phyloP scores from a whole-genome alignment of 78 protist genomes.

The Monocercomonoides exilis region DNA sequence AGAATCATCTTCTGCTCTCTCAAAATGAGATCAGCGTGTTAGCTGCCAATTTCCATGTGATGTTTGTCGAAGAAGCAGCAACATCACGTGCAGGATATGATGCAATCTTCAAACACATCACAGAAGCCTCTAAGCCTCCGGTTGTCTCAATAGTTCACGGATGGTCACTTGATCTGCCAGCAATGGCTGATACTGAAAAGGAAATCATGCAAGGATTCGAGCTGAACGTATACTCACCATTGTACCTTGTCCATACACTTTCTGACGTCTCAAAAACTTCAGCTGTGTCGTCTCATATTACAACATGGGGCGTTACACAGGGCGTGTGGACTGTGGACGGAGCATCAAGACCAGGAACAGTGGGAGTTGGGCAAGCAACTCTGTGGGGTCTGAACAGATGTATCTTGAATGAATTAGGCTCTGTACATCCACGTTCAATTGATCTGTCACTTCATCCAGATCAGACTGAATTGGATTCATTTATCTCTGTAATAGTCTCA shows the following conservation, averaged over 20 bases:
- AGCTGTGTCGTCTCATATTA: neutral
- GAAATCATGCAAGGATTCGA: neutral
- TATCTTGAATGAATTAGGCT: neutral
- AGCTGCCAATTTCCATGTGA: neutral
- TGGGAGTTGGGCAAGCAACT: neutral
- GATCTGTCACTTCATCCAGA: neutral
- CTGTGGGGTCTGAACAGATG: slow-evolving; percentile 7
- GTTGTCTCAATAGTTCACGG: neutral
- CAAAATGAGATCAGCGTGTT: neutral
- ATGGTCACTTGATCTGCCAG: neutral
- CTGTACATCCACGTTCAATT: neutral
- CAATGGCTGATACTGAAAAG: neutral
- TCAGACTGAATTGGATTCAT: neutral
- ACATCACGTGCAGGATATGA: neutral
- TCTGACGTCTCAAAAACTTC: neutral
- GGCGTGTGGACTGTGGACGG: neutral
- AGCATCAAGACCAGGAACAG: neutral
- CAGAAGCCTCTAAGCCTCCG: neutral
- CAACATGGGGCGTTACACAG: neutral
- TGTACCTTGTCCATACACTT: neutral
- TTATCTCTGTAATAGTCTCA: neutral
- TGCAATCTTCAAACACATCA: neutral
- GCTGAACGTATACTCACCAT: neutral
- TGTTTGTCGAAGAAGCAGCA: neutral
- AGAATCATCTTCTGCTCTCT: no score